Conservation (phyloP, 306 rosid species). For the Cucumis hystrix region DNA sequence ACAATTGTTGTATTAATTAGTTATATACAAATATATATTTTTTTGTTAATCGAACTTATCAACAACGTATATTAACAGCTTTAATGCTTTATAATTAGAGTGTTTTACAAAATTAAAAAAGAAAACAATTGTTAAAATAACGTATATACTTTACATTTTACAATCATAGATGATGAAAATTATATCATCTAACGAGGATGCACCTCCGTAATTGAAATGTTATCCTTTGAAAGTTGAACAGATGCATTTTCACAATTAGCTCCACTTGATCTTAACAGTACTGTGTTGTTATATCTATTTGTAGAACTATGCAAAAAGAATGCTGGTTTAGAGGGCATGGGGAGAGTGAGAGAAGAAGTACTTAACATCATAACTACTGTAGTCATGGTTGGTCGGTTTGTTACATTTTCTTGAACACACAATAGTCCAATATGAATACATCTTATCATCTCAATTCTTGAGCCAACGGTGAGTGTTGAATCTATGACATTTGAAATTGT, state of each 20-base stretch:
- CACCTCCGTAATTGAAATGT: not conserved
- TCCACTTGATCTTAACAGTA: not conserved
- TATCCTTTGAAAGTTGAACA: not conserved
- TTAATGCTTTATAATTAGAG: no score
- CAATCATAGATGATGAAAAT: not conserved
- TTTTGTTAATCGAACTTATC: no score
- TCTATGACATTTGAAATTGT: slow-evolving; percentile 1
- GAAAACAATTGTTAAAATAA: no score
- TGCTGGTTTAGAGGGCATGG: not conserved
- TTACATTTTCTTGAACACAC: slow-evolving; percentile 29
- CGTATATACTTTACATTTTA: not conserved
- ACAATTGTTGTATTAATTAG: no score
- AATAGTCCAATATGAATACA: slow-evolving; percentile 17
- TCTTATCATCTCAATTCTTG: slow-evolving; percentile 6
- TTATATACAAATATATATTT: no score
- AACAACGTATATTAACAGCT: no score
- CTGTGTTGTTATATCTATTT: not conserved
- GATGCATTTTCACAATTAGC: not conserved
- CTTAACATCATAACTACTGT: slow-evolving; percentile 2
- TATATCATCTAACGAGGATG: not conserved
- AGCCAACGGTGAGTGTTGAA: not conserved
- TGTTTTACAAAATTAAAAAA: no score
- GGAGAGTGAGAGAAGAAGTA: slow-evolving; percentile 3
- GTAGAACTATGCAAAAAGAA: not conserved
- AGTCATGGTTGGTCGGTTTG: slow-evolving; percentile 17